Base-by-base conservation (phyloP, 192 early-diverging fungal genomes). In the Backusella sp. region DNA sequence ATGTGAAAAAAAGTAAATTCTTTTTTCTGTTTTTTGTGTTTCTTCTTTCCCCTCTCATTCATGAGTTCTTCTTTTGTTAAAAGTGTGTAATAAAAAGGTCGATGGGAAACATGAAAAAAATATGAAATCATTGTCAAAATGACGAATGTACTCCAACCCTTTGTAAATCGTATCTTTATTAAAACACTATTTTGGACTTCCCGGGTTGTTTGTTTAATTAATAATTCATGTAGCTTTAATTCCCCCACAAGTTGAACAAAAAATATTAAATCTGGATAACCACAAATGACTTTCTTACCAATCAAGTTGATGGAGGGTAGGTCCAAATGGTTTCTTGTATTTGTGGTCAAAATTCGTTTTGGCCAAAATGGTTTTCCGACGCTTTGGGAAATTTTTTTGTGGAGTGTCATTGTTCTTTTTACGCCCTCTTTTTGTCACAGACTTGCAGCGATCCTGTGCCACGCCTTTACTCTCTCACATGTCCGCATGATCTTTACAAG, bases 261-360 rank as follows among this genome's bases (percentile, higher is more conserved):
- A 53, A 62, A 1, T 39, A 39, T 39, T 39, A n/a, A 62, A 28
- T 26, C 23, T 26, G 56, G 26, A 62, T 62, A 26, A 14, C 12
- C 56, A 32, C 32, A 62, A 62, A 62, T 62, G 56, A 62, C 56
- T 62, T 62, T 62, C 56, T 62, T 62, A 26, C 56, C 56, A 62
- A 62, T 62, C 56, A 62, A 28, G 9, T 62, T 11, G 9, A 62
- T 14, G 21, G 21, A 14, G 26, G 32, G 32, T 32, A 32, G 32
- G 32, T 32, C 2, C 32, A 32, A 32, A 32, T 32, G 32, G 32
- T 32, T 32, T 32, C 32, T 32, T 32, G 32, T 32, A 32, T 32
- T 32, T 32, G 32, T 62, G 56, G 56, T 8, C 23, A 26, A 28
- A 28, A 12, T 28, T 62, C 23, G 56, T 9, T 28, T 28, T 28